phyloP scores from a whole-genome alignment of 805 yeast genomes.

The Ogataea pini region DNA sequence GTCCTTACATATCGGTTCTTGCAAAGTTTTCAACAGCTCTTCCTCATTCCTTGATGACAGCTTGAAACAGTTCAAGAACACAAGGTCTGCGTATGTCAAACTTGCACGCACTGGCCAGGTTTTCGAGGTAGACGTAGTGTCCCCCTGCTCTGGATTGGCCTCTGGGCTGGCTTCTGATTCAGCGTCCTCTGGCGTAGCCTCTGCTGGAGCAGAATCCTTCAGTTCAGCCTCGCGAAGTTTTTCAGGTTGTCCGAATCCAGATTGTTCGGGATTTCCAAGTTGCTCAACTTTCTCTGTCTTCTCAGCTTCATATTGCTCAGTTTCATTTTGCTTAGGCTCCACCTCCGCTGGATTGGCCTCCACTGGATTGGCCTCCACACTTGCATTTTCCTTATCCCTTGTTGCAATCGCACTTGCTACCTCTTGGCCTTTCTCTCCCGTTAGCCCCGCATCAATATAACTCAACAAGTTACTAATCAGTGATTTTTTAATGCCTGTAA shows the following conservation, averaged over 20 bases:
- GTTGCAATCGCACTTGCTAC: no score
- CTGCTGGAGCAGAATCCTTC: no score
- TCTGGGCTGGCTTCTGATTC: no score
- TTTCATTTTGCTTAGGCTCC: not conserved
- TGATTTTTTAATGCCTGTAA: conserved; percentile 14
- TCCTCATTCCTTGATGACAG: conserved; percentile 9
- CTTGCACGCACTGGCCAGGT: not conserved
- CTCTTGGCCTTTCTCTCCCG: not conserved
- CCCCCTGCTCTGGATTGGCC: no score
- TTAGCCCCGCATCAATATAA: conserved; percentile 2
- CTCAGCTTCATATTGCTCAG: not conserved
- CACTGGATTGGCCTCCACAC: no score
- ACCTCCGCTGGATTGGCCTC: no score
- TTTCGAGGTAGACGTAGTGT: no score
- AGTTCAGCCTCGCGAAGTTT: not conserved
- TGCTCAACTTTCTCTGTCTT: not conserved
- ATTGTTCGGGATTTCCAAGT: not conserved
- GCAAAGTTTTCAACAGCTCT: conserved; percentile 3
- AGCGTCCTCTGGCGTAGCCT: no score
- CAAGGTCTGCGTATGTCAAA: conserved; percentile 22
- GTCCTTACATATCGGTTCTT: not conserved
- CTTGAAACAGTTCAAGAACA: conserved; percentile 21
- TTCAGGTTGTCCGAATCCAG: not conserved
- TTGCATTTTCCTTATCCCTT: no score
- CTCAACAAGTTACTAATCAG: conserved; percentile 19